These are phyloP conservation scores for Ceratocystis ficicola DNA, from an alignment of 2,329 filamentous ascomycete genomes.

Conservation along the genomic window DNA sequence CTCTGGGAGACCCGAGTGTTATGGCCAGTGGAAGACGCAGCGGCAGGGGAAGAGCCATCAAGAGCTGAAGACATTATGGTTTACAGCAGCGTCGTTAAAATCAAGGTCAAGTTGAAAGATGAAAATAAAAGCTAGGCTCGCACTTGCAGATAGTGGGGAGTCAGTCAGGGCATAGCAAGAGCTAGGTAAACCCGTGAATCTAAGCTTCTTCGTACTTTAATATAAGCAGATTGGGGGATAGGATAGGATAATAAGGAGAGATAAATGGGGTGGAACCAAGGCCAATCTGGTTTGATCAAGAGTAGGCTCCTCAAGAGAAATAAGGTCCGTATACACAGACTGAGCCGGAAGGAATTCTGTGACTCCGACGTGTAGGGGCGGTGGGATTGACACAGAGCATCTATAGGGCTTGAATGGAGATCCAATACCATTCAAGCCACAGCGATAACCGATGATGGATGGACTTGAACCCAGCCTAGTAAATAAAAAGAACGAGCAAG, in stretches of 20 bases:
- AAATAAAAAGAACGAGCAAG: no score
- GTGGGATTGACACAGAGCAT: not conserved
- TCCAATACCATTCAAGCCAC: not conserved
- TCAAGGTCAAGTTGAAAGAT: not conserved
- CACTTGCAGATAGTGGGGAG: not conserved
- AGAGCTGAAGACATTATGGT: not conserved
- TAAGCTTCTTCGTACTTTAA: not conserved
- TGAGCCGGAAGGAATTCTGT: not conserved
- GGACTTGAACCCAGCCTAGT: not conserved
- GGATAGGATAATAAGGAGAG: not conserved
- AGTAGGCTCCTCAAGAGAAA: not conserved
- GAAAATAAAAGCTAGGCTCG: not conserved
- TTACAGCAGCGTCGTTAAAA: not conserved
- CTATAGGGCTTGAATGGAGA: not conserved
- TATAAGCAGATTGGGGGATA: not conserved
- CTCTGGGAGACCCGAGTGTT: conserved; percentile 19
- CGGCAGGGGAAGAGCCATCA: not conserved
- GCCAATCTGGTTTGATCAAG: not conserved
- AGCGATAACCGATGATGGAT: not conserved
- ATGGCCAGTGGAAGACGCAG: not conserved
- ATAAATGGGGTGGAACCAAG: not conserved
- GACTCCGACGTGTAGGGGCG: not conserved
- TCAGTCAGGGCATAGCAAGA: conserved; percentile 9
- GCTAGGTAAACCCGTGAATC: not conserved
- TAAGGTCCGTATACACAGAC: not conserved